These are phyloP conservation scores for Porogramme epimiltina DNA, from an alignment of 1,284 basidiomycete genomes.

Conservation along the genomic window DNA sequence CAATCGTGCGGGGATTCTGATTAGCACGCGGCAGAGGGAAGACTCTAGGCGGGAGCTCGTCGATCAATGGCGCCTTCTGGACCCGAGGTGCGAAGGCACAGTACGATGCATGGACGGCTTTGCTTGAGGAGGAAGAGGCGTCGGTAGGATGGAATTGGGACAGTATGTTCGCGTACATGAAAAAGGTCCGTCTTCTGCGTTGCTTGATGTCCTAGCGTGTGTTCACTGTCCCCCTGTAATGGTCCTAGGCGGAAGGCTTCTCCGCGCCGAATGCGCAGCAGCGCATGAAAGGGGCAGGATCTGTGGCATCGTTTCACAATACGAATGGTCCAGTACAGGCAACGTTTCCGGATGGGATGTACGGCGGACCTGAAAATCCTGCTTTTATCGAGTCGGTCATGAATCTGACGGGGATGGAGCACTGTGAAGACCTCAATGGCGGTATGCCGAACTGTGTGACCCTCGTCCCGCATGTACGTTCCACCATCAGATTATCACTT, in stretches of 20 bases:
- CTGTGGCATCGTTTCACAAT: constrained; percentile 50
- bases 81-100: constrained; percentile 58
- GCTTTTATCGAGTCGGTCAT: constrained; percentile 52
- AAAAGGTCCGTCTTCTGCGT: constrained; percentile 33
- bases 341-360: constrained; percentile 52
- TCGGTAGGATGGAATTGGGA: constrained; percentile 60
- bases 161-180: constrained; percentile 50
- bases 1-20: not conserved
- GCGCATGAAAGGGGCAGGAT: constrained; percentile 49
- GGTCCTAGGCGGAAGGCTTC: constrained; percentile 51
- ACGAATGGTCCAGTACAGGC: constrained; percentile 56
- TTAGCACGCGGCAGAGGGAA: constrained; percentile 28
- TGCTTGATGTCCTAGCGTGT: too few species aligned
- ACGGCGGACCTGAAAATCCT: constrained; percentile 54
- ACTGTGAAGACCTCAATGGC: constrained; percentile 53
- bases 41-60: constrained; percentile 60
- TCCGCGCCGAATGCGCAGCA: constrained; percentile 54
- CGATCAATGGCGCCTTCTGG: constrained; percentile 62
- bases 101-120: constrained; percentile 55
- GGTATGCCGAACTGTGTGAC: constrained; percentile 59
- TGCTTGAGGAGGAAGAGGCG: constrained; percentile 52
- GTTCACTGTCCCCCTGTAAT: not conserved
- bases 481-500: too few species aligned
- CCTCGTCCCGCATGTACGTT: constrained; percentile 47
- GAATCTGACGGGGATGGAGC: constrained; percentile 47